Evolutionary conservation across 2,329 filamentous ascomycete genomes (phyloP).

Genomic region (Colletotrichum falcatum): DNA sequence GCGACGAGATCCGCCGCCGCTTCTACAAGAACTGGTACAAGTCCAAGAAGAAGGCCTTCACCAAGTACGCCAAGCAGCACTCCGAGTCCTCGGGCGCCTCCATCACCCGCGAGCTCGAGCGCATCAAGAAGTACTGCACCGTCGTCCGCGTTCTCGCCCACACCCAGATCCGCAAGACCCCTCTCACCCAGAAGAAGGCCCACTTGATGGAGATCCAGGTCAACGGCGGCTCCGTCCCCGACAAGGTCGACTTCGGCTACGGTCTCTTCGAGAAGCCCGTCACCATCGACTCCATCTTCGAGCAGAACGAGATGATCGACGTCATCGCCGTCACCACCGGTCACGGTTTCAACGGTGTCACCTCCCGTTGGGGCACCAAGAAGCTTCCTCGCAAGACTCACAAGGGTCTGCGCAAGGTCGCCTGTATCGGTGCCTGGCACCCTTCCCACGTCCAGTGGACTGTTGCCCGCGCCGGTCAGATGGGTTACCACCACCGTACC

Average conservation of each 20-base stretch:
- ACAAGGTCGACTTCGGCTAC: slow-evolving; percentile 97
- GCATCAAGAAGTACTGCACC: slow-evolving; percentile 99
- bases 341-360: slow-evolving; percentile 98
- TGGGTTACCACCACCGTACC: slow-evolving; percentile 99
- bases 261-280: slow-evolving; percentile 99
- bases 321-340: slow-evolving; percentile 99
- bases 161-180: slow-evolving; percentile 99
- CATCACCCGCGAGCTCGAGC: slow-evolving; percentile 97
- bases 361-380: slow-evolving; percentile 99
- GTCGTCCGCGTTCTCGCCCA: slow-evolving; percentile 99
- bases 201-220: slow-evolving; percentile 99
- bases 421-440: slow-evolving; percentile 99
- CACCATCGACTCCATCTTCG: slow-evolving; percentile 92
- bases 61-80: slow-evolving; percentile 99
- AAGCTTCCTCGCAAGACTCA: slow-evolving; percentile 99
- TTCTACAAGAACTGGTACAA: slow-evolving; percentile 99
- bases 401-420: slow-evolving; percentile 99
- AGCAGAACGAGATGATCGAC: slow-evolving; percentile 99
- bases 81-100: slow-evolving; percentile 90
- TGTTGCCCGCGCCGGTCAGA: slow-evolving; percentile 99
- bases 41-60: slow-evolving; percentile 99
- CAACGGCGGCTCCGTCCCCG: slow-evolving; percentile 95
- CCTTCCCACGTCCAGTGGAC: slow-evolving; percentile 99
- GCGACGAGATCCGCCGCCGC: slow-evolving; percentile 98
- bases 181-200: slow-evolving; percentile 99